Percentiles rank a stretch among this genome's conserved stretches.
Evolutionary conservation across 257 asterid species (phyloP).

Genomic region (Rhazya stricta): DNA sequence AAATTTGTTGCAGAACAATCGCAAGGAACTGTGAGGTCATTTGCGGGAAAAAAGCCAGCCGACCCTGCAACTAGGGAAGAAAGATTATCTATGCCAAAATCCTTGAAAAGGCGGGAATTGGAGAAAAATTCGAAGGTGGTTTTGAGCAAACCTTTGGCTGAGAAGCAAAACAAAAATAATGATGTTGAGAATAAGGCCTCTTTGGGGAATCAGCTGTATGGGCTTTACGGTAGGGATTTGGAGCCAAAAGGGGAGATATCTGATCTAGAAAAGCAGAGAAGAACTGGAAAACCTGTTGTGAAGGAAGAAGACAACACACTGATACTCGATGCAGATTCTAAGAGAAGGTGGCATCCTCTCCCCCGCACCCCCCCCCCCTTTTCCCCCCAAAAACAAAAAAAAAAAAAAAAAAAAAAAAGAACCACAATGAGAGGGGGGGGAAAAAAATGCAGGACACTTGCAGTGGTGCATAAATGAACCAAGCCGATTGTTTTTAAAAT

Average conservation of each 20-base stretch:
- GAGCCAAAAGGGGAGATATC: slow-evolving; percentile 16
- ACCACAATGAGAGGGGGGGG: no score
- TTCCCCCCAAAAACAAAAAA: no score
- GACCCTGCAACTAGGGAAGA: slow-evolving; percentile 36
- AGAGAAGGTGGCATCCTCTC: slow-evolving; percentile 44
- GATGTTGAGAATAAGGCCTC: slow-evolving; percentile 29
- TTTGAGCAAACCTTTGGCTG: slow-evolving; percentile 25
- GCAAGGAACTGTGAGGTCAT: slow-evolving; percentile 33
- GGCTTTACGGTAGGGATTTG: slow-evolving; percentile 23
- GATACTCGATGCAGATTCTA: slow-evolving; percentile 49
- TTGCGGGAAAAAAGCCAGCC: slow-evolving; percentile 26
- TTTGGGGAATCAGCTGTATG: slow-evolving; percentile 40
- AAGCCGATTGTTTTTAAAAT: neutral
- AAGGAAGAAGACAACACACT: slow-evolving; percentile 24
- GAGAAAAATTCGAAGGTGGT: slow-evolving; percentile 13
- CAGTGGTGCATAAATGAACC: no score
- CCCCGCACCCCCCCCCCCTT: neutral
- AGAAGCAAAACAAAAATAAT: slow-evolving; percentile 26
- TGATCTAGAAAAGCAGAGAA: slow-evolving; percentile 27
- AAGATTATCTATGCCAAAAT: slow-evolving; percentile 23
- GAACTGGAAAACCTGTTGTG: slow-evolving; percentile 29
- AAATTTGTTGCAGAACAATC: slow-evolving; percentile 27
- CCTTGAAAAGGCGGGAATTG: slow-evolving; percentile 36
- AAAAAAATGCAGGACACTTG: neutral
- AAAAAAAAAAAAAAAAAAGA: no score